Conservation (phyloP, 495 filamentous ascomycete genomes). For the Annulohypoxylon maeteangense region DNA sequence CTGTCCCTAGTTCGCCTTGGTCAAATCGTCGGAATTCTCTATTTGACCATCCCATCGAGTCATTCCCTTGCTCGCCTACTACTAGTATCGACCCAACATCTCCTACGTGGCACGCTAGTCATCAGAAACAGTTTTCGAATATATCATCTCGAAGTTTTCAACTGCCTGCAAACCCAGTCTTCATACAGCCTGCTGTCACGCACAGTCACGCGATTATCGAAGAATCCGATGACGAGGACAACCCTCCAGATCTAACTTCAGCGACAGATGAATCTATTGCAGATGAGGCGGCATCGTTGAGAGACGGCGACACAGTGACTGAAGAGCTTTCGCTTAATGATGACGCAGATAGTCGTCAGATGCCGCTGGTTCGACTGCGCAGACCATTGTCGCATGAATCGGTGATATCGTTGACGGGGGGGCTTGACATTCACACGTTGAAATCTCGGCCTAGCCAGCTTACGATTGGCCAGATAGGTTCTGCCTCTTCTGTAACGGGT, state of each 20-base stretch:
- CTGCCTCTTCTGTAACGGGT: conserved; percentile 55
- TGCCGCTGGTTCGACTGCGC: conserved; percentile 41
- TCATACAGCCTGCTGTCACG: conserved; percentile 24
- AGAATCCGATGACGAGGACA: conserved; percentile 41
- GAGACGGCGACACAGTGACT: conserved; percentile 3
- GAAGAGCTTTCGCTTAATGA: conserved; percentile 22
- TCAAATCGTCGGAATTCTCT: conserved; percentile 78
- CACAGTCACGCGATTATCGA: conserved; percentile 44
- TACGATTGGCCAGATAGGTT: conserved; percentile 56
- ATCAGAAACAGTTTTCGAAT: conserved; percentile 65
- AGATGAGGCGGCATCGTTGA: conserved; percentile 34
- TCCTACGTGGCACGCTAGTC: conserved; percentile 60
- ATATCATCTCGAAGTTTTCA: conserved; percentile 62
- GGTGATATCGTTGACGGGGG: conserved; percentile 64
- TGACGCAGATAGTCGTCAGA: conserved; percentile 28
- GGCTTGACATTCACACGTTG: conserved; percentile 66
- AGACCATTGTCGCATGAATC: conserved; percentile 64
- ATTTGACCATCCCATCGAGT: conserved; percentile 75
- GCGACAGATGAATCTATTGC: conserved; percentile 31
- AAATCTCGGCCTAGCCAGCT: conserved; percentile 63
- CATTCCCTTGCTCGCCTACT: conserved; percentile 78
- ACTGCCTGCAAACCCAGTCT: conserved; percentile 33
- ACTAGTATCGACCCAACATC: conserved; percentile 71
- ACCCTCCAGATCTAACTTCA: conserved; percentile 21
- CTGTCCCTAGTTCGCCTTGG: conserved; percentile 82